phyloP scores from a whole-genome alignment of 2,329 filamentous ascomycete species.

The Hypoxylon sp. region DNA sequence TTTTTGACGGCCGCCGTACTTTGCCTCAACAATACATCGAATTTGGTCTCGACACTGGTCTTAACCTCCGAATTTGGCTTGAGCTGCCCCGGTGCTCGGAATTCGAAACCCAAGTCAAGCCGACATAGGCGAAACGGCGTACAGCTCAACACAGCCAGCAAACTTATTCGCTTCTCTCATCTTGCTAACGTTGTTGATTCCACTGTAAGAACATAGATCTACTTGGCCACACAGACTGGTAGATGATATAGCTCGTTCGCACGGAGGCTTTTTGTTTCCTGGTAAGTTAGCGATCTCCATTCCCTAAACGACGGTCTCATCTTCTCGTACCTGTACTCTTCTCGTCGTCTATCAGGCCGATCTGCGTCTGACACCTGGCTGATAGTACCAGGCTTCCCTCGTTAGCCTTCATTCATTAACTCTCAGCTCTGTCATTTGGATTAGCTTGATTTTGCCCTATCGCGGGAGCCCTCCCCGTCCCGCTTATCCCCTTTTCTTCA shows the following conservation, averaged over 20 bases:
- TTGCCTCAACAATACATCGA: conserved; percentile 34
- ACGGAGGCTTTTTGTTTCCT: conserved; percentile 45
- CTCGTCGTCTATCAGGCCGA: conserved; percentile 31
- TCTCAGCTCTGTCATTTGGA: conserved; percentile 5
- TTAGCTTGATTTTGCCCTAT: conserved; percentile 18
- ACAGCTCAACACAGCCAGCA: conserved; percentile 39
- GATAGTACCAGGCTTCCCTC: conserved; percentile 14
- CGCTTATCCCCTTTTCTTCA: conserved; percentile 7
- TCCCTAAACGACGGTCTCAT: conserved; percentile 41
- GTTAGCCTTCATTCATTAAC: conserved; percentile 11
- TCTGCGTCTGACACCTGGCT: conserved; percentile 7
- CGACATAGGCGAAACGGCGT: conserved; percentile 53
- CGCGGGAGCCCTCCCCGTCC: conserved; percentile 12
- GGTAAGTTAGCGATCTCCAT: conserved; percentile 50
- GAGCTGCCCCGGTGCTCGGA: conserved; percentile 40
- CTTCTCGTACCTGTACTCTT: conserved; percentile 17
- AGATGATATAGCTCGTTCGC: conserved; percentile 47
- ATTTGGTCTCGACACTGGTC: conserved; percentile 30
- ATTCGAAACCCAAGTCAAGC: conserved; percentile 55
- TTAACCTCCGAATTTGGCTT: conserved; percentile 45
- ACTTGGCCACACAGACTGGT: conserved; percentile 47
- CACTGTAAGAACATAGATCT: conserved; percentile 47
- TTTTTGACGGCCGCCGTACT: conserved; percentile 32
- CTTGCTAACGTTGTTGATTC: conserved; percentile 43
- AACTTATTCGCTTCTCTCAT: conserved; percentile 27